Base-by-base conservation (phyloP, 768 basidiomycete genomes). In the Tricholoma sp. region DNA sequence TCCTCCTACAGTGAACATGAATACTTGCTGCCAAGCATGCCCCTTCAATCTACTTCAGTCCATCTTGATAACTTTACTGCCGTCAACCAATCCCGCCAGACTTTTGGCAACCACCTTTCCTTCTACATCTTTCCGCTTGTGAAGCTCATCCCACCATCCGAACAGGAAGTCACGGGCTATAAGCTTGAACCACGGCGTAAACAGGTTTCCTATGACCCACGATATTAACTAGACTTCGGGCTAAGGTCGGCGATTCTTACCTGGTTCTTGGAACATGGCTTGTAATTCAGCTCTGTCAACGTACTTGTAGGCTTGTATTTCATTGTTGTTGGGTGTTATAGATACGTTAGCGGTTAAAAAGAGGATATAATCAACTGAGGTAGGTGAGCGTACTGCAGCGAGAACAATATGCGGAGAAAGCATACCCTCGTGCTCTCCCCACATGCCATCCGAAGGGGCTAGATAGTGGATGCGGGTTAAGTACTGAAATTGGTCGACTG, bases 171-270 rank as follows among this genome's bases (percentile, higher is more conserved):
- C 94, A 3, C 94, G 84, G 2, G 94, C 94, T 66, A 99, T 98
- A 27, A 98, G 85, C 71, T 94, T 92, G 84, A 99, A 99, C 97
- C 97, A 99, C 0, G 97, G 97, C 6, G 97, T 99, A 72, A 99
- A 99, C 2, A 82, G 83, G 70, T 91, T 91, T 56, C 73, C 93
- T 96, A 64, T 7, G 57, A 18, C 24, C 5, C 27, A 3, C 16
- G 16, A 29, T 31, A 18, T 50, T 50, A n/a, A 50, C 18, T 50
- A n/a, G 9, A 24, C n/a, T 27, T n/a, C 3, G n/a, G 6, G n/a
- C n/a, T 1, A 16, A 16, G 14, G 5, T 6, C n/a, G 11, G n/a
- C 6, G 29, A 31, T 7, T 66, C 79, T 66, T 71, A 94, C 94
- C 76, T 22, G 84, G 66, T 56, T 89, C 84, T 47, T 86, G 78